phyloP scores from a whole-genome alignment of 1,284 basidiomycete genomes.

The Puccinia coronata region DNA sequence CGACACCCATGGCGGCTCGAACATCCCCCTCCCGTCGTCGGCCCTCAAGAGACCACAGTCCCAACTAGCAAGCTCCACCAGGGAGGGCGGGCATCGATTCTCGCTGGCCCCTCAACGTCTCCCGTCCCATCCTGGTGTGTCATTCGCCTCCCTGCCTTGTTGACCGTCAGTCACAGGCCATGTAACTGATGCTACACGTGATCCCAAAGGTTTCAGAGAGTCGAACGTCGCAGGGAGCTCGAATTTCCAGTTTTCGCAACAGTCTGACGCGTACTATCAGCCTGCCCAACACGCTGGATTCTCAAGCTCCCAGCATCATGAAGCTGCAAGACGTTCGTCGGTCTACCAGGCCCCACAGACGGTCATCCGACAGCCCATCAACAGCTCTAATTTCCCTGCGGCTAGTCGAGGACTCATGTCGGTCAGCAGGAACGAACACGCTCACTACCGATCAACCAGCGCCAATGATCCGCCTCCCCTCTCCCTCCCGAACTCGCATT shows the following conservation, averaged over 20 bases:
- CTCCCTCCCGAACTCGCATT: conserved; percentile 3
- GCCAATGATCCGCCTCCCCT: conserved; percentile 19
- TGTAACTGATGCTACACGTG: background rate
- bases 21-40: conserved; percentile 35
- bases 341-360: conserved; percentile 34
- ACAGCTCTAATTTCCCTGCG: background rate
- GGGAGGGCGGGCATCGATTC: conserved; percentile 13
- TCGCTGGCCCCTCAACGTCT: conserved; percentile 42
- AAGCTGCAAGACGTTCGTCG: conserved; percentile 6
- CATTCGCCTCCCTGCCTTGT: background rate
- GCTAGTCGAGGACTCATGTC: conserved; percentile 12
- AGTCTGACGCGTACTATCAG: conserved; percentile 3
- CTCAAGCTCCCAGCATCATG: conserved; percentile 17
- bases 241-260: conserved; percentile 28
- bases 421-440: conserved; percentile 24
- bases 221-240: conserved; percentile 2
- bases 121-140: conserved; percentile 5
- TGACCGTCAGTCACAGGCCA: too few relatives aligned
- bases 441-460: conserved; percentile 29
- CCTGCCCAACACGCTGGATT: conserved; percentile 2
- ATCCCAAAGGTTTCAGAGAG: background rate
- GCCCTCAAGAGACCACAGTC: conserved; percentile 18
- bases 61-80: background rate
- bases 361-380: conserved; percentile 12
- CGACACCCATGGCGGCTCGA: conserved; percentile 17